These are phyloP conservation scores for Massarina eburnea DNA, from an alignment of 2,329 filamentous ascomycete species.

Conservation along the genomic window DNA sequence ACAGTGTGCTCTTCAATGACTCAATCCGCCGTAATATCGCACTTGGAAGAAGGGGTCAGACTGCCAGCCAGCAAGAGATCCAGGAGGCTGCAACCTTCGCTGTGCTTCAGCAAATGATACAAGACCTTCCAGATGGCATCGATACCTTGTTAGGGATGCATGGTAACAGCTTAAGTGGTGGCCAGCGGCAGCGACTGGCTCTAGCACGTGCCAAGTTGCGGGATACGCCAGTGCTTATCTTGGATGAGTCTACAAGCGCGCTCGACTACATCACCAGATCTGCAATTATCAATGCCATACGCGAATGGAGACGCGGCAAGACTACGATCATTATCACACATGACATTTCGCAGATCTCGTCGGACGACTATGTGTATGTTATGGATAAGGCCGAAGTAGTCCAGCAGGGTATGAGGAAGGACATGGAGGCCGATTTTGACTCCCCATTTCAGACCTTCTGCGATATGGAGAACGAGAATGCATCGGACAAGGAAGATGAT, in stretches of 20 bases:
- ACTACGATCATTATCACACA: constrained; percentile 95
- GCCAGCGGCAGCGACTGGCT: constrained; percentile 79
- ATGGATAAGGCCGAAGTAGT: constrained; percentile 70
- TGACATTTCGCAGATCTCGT: constrained; percentile 73
- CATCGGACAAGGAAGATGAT: constrained; percentile 1
- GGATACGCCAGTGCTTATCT: constrained; percentile 76
- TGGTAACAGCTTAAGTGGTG: constrained; percentile 76
- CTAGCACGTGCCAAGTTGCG: constrained; percentile 77
- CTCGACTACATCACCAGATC: constrained; percentile 72
- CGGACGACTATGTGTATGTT: constrained; percentile 77
- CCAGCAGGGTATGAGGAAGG: constrained; percentile 66
- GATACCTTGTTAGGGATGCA: constrained; percentile 70
- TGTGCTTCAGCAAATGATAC: constrained; percentile 68
- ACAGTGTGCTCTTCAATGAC: constrained; percentile 78
- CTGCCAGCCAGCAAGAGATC: constrained; percentile 59
- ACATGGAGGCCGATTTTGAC: constrained; percentile 51
- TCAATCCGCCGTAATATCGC: constrained; percentile 77
- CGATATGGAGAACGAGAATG: constrained; percentile 9
- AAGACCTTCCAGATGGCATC: constrained; percentile 67
- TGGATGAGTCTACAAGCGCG: constrained; percentile 88
- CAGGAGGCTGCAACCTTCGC: constrained; percentile 65
- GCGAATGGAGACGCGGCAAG: constrained; percentile 74
- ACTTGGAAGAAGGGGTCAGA: constrained; percentile 62
- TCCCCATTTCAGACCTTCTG: constrained; percentile 51
- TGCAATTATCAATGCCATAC: constrained; percentile 72